These are phyloP conservation scores for Styphnolobium japonicum DNA, from an alignment of 306 rosid species.

Conservation along the genomic window DNA sequence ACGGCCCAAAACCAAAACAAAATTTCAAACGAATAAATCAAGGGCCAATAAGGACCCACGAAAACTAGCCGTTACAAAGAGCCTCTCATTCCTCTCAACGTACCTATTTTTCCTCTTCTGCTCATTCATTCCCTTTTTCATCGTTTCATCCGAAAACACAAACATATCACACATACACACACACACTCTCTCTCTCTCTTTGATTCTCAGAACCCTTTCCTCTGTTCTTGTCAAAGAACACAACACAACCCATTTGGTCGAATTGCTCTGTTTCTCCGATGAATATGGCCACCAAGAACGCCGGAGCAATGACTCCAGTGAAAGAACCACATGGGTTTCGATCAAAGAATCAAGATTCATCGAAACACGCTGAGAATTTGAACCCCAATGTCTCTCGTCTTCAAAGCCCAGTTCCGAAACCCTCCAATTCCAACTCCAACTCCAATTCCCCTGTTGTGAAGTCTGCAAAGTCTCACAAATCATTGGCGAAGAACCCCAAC, in stretches of 20 bases:
- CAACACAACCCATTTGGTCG: not conserved
- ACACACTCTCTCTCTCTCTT: not conserved
- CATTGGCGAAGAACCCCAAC: not conserved
- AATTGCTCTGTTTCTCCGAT: conserved; percentile 9
- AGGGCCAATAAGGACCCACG: not conserved
- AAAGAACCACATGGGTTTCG: conserved; percentile 47
- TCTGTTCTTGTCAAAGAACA: too few relatives aligned
- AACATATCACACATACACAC: not conserved
- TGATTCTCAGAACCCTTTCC: not conserved
- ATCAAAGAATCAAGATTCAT: conserved; percentile 46
- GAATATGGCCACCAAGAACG: conserved; percentile 48
- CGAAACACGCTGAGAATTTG: conserved; percentile 44
- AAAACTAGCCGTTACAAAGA: conserved; percentile 72
- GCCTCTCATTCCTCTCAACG: conserved; percentile 38
- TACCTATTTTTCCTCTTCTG: conserved; percentile 28
- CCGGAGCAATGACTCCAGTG: conserved; percentile 49
- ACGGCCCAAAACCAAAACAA: conserved; percentile 19
- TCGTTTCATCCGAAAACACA: not conserved
- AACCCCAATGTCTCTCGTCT: conserved; percentile 56
- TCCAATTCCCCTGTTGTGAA: conserved; percentile 9
- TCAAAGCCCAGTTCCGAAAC: conserved; percentile 41
- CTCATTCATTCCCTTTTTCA: not conserved
- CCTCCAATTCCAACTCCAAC: conserved; percentile 8
- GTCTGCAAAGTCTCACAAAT: not conserved
- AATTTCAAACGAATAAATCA: not conserved